These are phyloP conservation scores for Babesia bovis DNA, from an alignment of 169 alveolate genomes.

Conservation along the genomic window DNA sequence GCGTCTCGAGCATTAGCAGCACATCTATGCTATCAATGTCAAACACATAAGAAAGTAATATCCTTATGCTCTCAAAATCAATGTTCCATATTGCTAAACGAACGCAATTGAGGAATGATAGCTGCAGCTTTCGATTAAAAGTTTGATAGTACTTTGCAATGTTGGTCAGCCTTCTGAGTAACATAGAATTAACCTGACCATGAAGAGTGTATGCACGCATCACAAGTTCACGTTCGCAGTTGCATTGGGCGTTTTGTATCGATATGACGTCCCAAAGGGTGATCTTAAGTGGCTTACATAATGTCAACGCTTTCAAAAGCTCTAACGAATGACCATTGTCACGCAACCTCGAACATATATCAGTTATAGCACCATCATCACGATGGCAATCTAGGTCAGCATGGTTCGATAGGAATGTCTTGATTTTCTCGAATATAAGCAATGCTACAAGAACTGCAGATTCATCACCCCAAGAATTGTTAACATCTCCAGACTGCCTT, in stretches of 20 bases:
- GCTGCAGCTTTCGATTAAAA: constrained; percentile 6
- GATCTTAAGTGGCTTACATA: constrained; percentile 32
- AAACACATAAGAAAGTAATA: constrained; percentile 8
- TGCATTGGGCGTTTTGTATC: constrained; percentile 16
- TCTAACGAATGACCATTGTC: constrained; percentile 11
- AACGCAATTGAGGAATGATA: constrained; percentile 26
- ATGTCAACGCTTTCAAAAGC: constrained; percentile 19
- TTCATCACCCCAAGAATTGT: constrained; percentile 21
- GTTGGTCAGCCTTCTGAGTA: neutral
- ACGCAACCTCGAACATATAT: neutral
- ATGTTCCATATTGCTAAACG: constrained; percentile 30
- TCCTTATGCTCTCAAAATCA: constrained; percentile 26
- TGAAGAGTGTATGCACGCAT: constrained; percentile 22
- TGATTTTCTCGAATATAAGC: neutral
- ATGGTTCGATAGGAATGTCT: constrained; percentile 15
- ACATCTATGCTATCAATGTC: constrained; percentile 26
- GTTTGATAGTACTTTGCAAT: constrained; percentile 7
- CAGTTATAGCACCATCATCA: constrained; percentile 18
- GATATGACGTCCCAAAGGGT: constrained; percentile 30
- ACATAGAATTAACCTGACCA: constrained; percentile 8
- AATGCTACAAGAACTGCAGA: constrained; percentile 16
- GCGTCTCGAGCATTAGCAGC: constrained; percentile 15
- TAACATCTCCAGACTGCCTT: neutral
- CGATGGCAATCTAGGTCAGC: constrained; percentile 32
- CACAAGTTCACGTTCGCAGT: constrained; percentile 30